These are phyloP conservation scores for Trichoderma arundinaceum DNA, from an alignment of 2,329 filamentous ascomycete genomes.

Conservation along the genomic window DNA sequence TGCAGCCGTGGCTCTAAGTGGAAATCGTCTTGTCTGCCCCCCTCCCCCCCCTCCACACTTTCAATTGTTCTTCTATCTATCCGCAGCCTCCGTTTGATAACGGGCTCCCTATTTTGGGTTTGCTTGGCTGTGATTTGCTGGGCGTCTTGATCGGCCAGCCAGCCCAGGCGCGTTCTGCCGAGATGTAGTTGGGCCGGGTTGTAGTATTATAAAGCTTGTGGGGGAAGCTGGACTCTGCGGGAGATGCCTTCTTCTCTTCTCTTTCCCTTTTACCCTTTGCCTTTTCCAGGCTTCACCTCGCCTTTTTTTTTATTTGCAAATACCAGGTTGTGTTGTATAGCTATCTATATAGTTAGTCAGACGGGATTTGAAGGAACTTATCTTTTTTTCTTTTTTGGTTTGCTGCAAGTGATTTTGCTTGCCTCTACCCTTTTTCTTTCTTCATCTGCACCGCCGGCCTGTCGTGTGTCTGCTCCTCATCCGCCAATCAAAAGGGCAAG, in stretches of 20 bases:
- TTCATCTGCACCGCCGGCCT: not conserved
- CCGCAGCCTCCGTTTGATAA: slow-evolving; percentile 25
- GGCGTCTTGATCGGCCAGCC: not conserved
- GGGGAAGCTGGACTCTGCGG: slow-evolving; percentile 9
- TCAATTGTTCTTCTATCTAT: slow-evolving; percentile 3
- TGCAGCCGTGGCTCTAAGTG: slow-evolving; percentile 4
- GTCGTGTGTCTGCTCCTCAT: not conserved
- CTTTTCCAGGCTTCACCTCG: slow-evolving; percentile 35
- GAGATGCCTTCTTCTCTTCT: not conserved
- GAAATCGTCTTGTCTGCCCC: slow-evolving; percentile 24
- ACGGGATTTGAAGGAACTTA: not conserved
- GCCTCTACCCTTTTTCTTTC: not conserved
- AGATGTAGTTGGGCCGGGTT: not conserved
- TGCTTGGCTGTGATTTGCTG: slow-evolving; percentile 8
- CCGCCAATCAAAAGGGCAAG: not conserved
- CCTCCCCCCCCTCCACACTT: slow-evolving; percentile 23
- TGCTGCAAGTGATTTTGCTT: not conserved
- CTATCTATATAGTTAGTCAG: slow-evolving; percentile 17
- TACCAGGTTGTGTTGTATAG: slow-evolving; percentile 18
- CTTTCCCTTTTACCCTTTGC: slow-evolving; percentile 22
- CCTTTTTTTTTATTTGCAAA: slow-evolving; percentile 27
- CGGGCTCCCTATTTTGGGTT: not conserved
- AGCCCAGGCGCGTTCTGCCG: not conserved
- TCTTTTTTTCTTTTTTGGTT: not conserved
- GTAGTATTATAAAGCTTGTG: slow-evolving; percentile 14